Conservation (phyloP, 2,329 filamentous ascomycete species). For the Epicoccum sorghinum region DNA sequence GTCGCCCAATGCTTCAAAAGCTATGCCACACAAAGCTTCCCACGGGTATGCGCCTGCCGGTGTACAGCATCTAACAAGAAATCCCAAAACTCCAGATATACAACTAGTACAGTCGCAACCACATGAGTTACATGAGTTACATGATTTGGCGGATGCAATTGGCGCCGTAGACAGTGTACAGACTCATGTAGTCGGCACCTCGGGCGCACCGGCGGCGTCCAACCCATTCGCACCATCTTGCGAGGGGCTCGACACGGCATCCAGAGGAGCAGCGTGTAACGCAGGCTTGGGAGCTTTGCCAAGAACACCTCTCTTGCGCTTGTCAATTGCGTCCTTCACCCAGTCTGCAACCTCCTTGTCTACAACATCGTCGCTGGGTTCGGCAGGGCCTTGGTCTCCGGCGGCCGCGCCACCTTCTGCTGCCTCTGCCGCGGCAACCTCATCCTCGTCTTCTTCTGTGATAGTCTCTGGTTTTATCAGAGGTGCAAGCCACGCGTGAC, state of each 20-base stretch:
- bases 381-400: constrained; percentile 33
- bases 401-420: constrained; percentile 51
- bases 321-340: constrained; percentile 75
- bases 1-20: constrained; percentile 24
- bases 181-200: constrained; percentile 20
- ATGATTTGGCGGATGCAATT: constrained; percentile 1
- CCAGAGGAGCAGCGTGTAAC: constrained; percentile 83
- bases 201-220: constrained; percentile 23
- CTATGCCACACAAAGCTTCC: constrained; percentile 20
- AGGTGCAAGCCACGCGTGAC: constrained; percentile 84
- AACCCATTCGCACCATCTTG: constrained; percentile 32
- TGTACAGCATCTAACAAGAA: constrained; percentile 15
- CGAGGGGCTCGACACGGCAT: constrained; percentile 62
- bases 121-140: constrained; percentile 5
- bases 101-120: constrained; percentile 16
- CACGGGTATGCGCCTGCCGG: constrained; percentile 24
- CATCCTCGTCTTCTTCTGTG: constrained; percentile 71
- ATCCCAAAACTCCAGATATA: constrained; percentile 18
- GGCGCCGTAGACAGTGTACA: not conserved
- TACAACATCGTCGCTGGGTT: constrained; percentile 53
- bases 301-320: constrained; percentile 65
- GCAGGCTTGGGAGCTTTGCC: constrained; percentile 70
- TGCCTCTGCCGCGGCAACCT: constrained; percentile 50
- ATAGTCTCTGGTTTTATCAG: constrained; percentile 80
- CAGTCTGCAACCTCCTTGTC: constrained; percentile 87